Conservation (phyloP, 192 early-diverging fungal species). For the Linnemannia elongata region DNA sequence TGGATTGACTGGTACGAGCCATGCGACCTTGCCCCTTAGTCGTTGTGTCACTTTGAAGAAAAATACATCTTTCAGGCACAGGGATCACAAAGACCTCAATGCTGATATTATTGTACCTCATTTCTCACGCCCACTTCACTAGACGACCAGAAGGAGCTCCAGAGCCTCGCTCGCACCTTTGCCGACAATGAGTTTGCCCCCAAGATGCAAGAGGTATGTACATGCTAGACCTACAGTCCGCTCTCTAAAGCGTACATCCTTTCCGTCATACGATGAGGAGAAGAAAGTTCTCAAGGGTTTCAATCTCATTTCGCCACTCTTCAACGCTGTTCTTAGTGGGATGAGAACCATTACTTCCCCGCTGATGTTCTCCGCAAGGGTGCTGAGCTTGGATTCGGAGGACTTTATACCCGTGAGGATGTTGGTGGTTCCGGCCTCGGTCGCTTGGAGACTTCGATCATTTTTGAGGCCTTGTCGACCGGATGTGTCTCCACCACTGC, state of each 20-base stretch:
- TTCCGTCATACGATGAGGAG: not conserved
- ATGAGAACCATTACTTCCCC: conserved; percentile 64
- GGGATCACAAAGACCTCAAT: not conserved
- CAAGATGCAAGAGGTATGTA: conserved; percentile 63
- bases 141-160: conserved; percentile 64
- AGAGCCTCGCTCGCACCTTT: conserved; percentile 62
- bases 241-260: not conserved
- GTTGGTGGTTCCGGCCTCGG: conserved; percentile 65
- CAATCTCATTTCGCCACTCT: not conserved
- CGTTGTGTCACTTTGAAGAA: not conserved
- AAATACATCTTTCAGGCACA: not conserved
- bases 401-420: conserved; percentile 60
- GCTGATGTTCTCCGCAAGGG: conserved; percentile 62
- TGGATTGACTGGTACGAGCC: conserved; percentile 36
- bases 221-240: no score
- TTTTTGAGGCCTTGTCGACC: conserved; percentile 69
- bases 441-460: conserved; percentile 64
- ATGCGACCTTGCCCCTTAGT: not conserved
- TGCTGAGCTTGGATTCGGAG: conserved; percentile 71
- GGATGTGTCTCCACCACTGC: conserved; percentile 69
- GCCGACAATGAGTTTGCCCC: conserved; percentile 69
- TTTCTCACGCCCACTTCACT: conserved; percentile 2
- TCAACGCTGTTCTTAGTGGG: conserved; percentile 54
- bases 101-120: not conserved
- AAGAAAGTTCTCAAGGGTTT: not conserved